Evolutionary conservation across 1,284 basidiomycete species (phyloP).

Genomic region (Apiotrichum domesticum): DNA sequence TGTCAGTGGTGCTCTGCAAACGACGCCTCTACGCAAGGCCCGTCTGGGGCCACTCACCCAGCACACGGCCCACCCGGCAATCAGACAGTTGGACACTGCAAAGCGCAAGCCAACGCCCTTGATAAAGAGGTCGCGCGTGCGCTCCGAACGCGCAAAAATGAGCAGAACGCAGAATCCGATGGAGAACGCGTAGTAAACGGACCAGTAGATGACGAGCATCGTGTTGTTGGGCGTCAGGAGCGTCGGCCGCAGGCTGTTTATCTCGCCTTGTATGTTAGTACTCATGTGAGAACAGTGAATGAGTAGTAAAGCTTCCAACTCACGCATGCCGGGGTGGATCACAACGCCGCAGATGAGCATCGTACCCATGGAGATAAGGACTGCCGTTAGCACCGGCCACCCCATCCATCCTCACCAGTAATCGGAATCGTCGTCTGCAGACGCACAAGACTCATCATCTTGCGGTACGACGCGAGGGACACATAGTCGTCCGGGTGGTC

Average conservation of each 20-base stretch:
- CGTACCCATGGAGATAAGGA: slow-evolving; percentile 34
- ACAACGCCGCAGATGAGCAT: slow-evolving; percentile 41
- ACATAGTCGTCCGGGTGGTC: slow-evolving; percentile 38
- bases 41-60: slow-evolving; percentile 54
- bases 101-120: slow-evolving; percentile 71
- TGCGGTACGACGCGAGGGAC: slow-evolving; percentile 39
- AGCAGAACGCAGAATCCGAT: slow-evolving; percentile 75
- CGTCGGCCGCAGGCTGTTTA: slow-evolving; percentile 59
- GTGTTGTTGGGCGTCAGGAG: slow-evolving; percentile 63
- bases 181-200: slow-evolving; percentile 47
- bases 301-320: slow-evolving; percentile 5
- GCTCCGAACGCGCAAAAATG: slow-evolving; percentile 61
- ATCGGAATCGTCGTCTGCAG: slow-evolving; percentile 73
- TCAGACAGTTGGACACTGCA: slow-evolving; percentile 70
- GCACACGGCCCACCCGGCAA: slow-evolving; percentile 74
- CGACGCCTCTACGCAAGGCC: background rate
- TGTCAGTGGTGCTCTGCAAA: background rate
- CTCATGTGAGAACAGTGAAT: background rate
- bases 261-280: slow-evolving; percentile 47
- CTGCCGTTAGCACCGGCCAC: background rate
- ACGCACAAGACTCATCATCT: slow-evolving; percentile 48
- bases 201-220: slow-evolving; percentile 63
- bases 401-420: slow-evolving; percentile 52
- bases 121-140: slow-evolving; percentile 68
- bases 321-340: slow-evolving; percentile 42